phyloP scores from a whole-genome alignment of 257 asterid species.

The Voacanga thouarsii region DNA sequence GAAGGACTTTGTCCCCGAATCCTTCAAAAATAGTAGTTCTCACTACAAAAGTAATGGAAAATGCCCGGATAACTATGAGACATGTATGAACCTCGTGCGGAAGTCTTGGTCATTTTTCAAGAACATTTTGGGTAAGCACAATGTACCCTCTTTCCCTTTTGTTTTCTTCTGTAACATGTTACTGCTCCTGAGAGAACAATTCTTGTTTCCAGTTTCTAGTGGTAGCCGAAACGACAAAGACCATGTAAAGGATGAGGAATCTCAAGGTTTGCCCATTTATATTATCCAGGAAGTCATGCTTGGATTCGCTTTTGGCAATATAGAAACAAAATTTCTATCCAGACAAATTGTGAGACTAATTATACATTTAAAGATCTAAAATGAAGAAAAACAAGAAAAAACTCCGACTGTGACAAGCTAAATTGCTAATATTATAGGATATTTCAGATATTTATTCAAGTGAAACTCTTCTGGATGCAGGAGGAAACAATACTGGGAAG shows the following conservation, averaged over 20 bases:
- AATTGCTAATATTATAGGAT: too few species aligned
- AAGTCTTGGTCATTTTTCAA: constrained; percentile 11
- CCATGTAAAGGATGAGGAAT: background rate
- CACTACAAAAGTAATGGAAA: background rate
- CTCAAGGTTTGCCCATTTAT: constrained; percentile 11
- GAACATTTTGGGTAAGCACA: constrained; percentile 13
- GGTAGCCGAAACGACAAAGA: constrained; percentile 6
- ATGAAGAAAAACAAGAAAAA: too few species aligned
- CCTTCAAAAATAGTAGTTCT: background rate
- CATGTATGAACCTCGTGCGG: constrained; percentile 27
- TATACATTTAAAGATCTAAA: too few species aligned
- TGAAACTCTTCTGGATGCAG: too few species aligned
- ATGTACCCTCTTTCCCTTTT: background rate
- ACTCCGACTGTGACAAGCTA: too few species aligned
- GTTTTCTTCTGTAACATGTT: background rate
- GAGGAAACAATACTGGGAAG: too few species aligned
- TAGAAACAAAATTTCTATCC: background rate
- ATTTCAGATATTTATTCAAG: too few species aligned
- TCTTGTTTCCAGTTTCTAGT: constrained; percentile 19
- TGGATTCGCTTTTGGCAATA: background rate
- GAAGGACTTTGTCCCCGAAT: background rate
- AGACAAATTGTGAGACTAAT: too few species aligned
- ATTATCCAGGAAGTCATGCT: background rate
- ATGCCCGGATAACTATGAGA: constrained; percentile 39
- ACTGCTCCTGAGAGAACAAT: background rate